phyloP scores from a whole-genome alignment of 768 basidiomycete genomes.

The Cantharellus anzutake region DNA sequence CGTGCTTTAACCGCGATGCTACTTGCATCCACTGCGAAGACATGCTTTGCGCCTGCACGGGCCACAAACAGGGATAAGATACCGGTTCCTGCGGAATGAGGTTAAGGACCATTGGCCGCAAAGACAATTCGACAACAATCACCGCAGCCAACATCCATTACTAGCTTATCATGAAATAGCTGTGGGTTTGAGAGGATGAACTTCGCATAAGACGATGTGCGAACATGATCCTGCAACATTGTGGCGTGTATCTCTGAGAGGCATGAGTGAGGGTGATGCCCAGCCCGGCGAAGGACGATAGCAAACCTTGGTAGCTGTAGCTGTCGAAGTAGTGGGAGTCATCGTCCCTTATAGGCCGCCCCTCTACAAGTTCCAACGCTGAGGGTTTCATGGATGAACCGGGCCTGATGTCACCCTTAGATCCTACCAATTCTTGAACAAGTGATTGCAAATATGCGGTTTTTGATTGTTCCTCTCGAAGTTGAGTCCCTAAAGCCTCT shows the following conservation, averaged over 20 bases:
- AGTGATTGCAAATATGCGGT: not conserved
- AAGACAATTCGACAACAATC: not conserved
- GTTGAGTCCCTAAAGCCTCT: conserved; percentile 16
- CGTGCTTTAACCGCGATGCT: conserved; percentile 59
- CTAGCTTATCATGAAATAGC: conserved; percentile 66
- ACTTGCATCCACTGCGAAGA: conserved; percentile 84
- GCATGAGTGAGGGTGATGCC: not conserved
- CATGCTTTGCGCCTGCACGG: conserved; percentile 70
- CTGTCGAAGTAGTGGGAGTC: conserved; percentile 89
- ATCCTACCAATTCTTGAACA: not conserved
- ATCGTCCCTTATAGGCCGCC: conserved; percentile 36
- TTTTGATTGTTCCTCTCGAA: conserved; percentile 29
- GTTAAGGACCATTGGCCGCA: not conserved
- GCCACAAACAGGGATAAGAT: conserved; percentile 85
- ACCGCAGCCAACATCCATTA: conserved; percentile 88
- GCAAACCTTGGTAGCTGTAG: conserved; percentile 68
- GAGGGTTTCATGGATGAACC: not conserved
- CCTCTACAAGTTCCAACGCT: conserved; percentile 16
- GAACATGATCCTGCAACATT: conserved; percentile 91
- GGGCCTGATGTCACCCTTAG: not conserved
- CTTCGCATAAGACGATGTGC: conserved; percentile 81
- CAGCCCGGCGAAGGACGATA: not conserved
- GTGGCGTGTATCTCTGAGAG: conserved; percentile 74
- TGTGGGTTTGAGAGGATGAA: conserved; percentile 73
- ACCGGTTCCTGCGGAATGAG: conserved; percentile 36